A percentile compares a stretch with the other conserved stretches of the same genome.
Conservation (phyloP, 1,139 yeast genomes). For the Suhomyces choctaworum region DNA sequence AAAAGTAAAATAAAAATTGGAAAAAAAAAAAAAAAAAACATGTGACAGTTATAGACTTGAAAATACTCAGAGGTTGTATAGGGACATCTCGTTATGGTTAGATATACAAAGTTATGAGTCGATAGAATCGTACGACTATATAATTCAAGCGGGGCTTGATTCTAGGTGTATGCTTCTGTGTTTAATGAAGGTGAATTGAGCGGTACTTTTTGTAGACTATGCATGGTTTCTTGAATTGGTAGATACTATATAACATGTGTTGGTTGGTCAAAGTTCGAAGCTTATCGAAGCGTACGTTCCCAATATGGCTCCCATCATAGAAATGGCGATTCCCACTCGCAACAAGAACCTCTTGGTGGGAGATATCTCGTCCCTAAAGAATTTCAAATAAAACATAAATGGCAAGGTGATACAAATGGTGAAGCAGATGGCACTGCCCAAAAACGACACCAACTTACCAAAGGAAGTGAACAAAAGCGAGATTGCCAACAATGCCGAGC, state of each 20-base stretch:
- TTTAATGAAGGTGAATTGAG: constrained; percentile 1
- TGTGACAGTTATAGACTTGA: too few relatives aligned
- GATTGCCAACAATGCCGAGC: constrained; percentile 37
- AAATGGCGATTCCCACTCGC: constrained; percentile 45
- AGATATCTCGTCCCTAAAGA: constrained; percentile 52
- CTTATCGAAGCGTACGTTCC: constrained; percentile 47
- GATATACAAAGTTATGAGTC: too few relatives aligned
- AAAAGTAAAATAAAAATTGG: constrained; percentile 2
- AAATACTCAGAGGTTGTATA: too few relatives aligned
- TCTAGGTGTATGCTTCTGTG: constrained; percentile 2
- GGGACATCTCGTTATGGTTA: too few relatives aligned
- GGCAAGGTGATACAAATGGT: constrained; percentile 81
- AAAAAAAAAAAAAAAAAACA: too few relatives aligned
- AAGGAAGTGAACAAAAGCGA: constrained; percentile 71
- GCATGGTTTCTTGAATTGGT: too few relatives aligned
- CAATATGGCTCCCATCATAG: constrained; percentile 47
- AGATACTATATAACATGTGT: too few relatives aligned
- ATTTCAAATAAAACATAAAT: constrained; percentile 61
- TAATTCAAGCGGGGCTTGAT: constrained; percentile 5
- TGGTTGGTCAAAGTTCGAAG: constrained; percentile 17
- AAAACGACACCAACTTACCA: constrained; percentile 78
- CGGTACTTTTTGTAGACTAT: too few relatives aligned
- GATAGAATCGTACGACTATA: too few relatives aligned
- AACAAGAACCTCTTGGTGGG: constrained; percentile 39
- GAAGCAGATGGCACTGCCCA: constrained; percentile 82